Evolutionary conservation across 148 eudicot genomes (phyloP), one percentile per base, ranked within the genome.

Genomic region (Rheum nobile): DNA sequence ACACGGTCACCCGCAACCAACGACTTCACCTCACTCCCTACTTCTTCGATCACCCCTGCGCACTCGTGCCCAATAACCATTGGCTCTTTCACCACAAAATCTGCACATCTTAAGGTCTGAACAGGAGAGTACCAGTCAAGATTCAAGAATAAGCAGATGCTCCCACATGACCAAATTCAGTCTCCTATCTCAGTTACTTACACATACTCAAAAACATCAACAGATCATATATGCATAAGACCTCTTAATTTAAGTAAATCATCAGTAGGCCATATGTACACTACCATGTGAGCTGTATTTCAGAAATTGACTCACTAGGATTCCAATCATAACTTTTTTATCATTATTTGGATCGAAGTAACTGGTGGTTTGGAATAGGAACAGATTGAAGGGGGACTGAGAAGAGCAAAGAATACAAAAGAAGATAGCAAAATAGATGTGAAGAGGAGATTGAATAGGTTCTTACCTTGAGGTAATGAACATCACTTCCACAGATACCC

Each of bases 401-500:
- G 17, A 46, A 46, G 17, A 46, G 52, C n/a, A n/a, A n/a, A n/a
- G n/a, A n/a, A n/a, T n/a, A n/a, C n/a, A n/a, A n/a, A n/a, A n/a
- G n/a, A n/a, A n/a, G n/a, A n/a, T n/a, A 9, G 2, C 6, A n/a
- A 6, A n/a, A 52, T 52, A 6, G 22, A 4, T 0, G 13, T 2
- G 0, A 17, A 29, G 37, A 3, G 35, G 19, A 28, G 13, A 68
- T 68, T 6, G 43, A 35, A 35, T 24, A 28, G 47, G 72, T 68
- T 47, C 28, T 41, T 24, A 91, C 99, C 99, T 91, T 91, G 79
- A 90, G 90, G 76, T 88, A 91, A 81, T 91, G 97, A 86, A 95
- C 97, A 87, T 95, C 99, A 81, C 99, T 95, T 72, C 97, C 99
- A 81, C 99, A 95, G 11, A 95, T 95, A 52, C 99, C 99, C 72